Base-by-base conservation (phyloP, 768 basidiomycete genomes). In the Pleurotus citrinopileatus region DNA sequence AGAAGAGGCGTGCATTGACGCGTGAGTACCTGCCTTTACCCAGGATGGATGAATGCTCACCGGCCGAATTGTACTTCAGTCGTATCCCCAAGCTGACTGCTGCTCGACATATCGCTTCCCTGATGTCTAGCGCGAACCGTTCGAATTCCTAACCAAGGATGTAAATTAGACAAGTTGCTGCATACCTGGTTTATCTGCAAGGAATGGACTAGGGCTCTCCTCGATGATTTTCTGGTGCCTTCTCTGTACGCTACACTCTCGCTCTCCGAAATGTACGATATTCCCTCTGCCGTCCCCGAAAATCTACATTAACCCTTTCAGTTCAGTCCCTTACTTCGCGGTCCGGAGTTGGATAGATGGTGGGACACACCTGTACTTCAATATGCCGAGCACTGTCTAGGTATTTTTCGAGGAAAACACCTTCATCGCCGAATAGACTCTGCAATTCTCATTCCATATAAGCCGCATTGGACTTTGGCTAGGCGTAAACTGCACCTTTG, bases 201-300 rank as follows among this genome's bases (percentile, higher is more conserved):
- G 70, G 60, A 84, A 86, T 0, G 86, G 82, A 58, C 82, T 84
- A 0, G 83, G 82, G 3, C 79, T 75, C 60, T 89, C 87, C 58
- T 89, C 87, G 20, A 89, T 79, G 2, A 89, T 76, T 62, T 89
- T 89, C 64, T 89, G 87, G 58, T 87, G 82, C 26, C 86, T 68
- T 26, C 87, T 71, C 60, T 89, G 87, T 7, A 85, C 66, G 44
- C 82, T 85, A 59, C 87, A 87, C 63, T 89, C 87, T 12, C 87
- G 74, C 61, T 88, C 86, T 32, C 83, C 82, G 72, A 86, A 78
- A 58, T 86, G 82, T 3, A 86, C 68, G 9, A 79, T 80, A 40
- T 79, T 69, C 2, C 82, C 82, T 0, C 64, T 36, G 0, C 85
- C 87, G 61, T 89, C 80, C 12, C 87, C 87, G 57, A 87, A 87